Conservation (phyloP, 805 yeast species). For the Tetrapisispora nanseiensis region DNA sequence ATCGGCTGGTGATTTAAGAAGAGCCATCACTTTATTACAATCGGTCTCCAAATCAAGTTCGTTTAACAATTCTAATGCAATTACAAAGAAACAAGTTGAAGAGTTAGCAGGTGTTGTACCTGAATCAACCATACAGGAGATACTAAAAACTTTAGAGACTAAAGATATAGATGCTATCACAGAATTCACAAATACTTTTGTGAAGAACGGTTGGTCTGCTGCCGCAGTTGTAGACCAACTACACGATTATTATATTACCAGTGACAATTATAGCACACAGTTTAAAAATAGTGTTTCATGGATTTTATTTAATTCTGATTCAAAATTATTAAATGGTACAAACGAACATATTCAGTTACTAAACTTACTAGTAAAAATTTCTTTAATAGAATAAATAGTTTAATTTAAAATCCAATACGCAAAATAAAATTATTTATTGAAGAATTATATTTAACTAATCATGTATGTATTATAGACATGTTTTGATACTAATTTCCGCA, state of each 20-base stretch:
- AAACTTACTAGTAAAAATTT: constrained; percentile 48
- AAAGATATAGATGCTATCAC: constrained; percentile 31
- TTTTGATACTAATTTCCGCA: too few species aligned
- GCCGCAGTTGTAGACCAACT: constrained; percentile 61
- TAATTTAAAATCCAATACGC: background rate
- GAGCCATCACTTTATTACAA: constrained; percentile 83
- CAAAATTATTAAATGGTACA: constrained; percentile 69
- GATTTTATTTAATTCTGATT: constrained; percentile 65
- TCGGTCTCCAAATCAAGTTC: constrained; percentile 54
- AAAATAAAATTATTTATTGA: background rate
- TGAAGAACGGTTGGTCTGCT: constrained; percentile 70
- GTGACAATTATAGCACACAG: constrained; percentile 38
- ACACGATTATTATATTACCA: constrained; percentile 55
- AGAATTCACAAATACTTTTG: constrained; percentile 35
- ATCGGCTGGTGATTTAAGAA: constrained; percentile 84
- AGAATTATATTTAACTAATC: background rate
- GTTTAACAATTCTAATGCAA: constrained; percentile 30
- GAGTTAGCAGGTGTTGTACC: constrained; percentile 77
- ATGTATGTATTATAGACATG: background rate
- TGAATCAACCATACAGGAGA: constrained; percentile 32
- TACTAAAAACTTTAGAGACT: constrained; percentile 33
- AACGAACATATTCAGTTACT: constrained; percentile 80
- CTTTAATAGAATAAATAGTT: constrained; percentile 22
- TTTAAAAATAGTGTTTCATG: constrained; percentile 59
- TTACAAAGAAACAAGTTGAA: constrained; percentile 41